Conservation (phyloP, 495 filamentous ascomycete genomes). For the Penicillium bialowiezense region DNA sequence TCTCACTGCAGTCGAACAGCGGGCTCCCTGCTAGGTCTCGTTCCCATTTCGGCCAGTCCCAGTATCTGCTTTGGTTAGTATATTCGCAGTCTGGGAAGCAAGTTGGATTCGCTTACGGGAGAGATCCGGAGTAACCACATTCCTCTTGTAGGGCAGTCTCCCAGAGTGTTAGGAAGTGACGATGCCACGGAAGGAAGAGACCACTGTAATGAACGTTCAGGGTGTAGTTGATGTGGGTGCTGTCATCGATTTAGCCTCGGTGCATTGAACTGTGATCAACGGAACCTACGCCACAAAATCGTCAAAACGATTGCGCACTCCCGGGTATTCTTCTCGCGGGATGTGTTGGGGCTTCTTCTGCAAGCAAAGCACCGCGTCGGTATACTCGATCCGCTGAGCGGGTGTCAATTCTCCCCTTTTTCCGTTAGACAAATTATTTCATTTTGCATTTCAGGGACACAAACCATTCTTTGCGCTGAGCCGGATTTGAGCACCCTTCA, state of each 20-base stretch:
- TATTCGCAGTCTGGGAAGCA: neutral
- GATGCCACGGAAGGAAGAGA: constrained; percentile 64
- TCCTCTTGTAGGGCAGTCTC: constrained; percentile 64
- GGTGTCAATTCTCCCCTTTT: constrained; percentile 38
- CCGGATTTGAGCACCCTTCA: neutral
- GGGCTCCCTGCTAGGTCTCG: constrained; percentile 34
- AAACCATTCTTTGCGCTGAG: constrained; percentile 2
- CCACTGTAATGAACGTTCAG: constrained; percentile 31
- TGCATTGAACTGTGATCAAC: neutral
- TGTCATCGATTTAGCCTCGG: constrained; percentile 14
- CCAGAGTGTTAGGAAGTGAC: constrained; percentile 58
- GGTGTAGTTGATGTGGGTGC: constrained; percentile 50
- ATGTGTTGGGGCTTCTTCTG: constrained; percentile 39
- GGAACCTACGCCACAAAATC: constrained; percentile 53
- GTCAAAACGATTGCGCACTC: constrained; percentile 48
- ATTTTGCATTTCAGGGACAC: neutral
- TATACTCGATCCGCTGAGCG: constrained; percentile 40
- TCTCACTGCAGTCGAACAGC: constrained; percentile 45
- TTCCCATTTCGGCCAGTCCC: constrained; percentile 47
- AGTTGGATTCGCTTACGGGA: constrained; percentile 20
- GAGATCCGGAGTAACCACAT: constrained; percentile 61
- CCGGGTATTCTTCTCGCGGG: constrained; percentile 41
- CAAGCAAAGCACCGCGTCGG: constrained; percentile 47
- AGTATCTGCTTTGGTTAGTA: constrained; percentile 37
- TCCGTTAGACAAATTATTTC: neutral